Conservation (phyloP, 139 green algal species). For the Coccomyxa sp. region DNA sequence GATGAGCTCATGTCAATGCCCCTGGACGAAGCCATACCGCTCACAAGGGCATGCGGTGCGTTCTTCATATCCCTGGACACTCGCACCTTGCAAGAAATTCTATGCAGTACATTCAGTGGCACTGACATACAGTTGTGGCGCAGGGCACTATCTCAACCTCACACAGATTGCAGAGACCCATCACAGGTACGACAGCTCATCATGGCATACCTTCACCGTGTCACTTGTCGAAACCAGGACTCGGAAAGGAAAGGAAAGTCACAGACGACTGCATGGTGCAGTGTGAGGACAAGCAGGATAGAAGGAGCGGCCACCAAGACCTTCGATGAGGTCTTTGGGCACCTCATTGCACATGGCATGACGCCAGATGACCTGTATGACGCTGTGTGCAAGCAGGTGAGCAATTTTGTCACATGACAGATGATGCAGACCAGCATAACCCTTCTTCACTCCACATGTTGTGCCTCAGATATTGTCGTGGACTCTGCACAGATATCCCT, state of each 20-base stretch:
- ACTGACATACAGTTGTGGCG: too few relatives aligned
- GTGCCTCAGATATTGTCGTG: too few relatives aligned
- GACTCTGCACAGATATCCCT: too few relatives aligned
- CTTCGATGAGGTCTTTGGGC: conserved; percentile 62
- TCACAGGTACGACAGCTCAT: conserved; percentile 67
- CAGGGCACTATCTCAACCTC: conserved; percentile 38
- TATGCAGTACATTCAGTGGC: not conserved
- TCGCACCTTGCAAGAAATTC: too few relatives aligned
- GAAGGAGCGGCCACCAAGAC: conserved; percentile 47
- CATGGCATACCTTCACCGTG: too few relatives aligned
- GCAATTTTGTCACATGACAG: not conserved
- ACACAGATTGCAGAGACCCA: conserved; percentile 79
- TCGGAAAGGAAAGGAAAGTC: not conserved
- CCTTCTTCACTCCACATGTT: too few relatives aligned
- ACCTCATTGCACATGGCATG: conserved; percentile 61
- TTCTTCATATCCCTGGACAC: conserved; percentile 52
- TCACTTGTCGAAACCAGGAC: not conserved
- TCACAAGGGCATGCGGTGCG: conserved; percentile 76
- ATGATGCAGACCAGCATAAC: not conserved
- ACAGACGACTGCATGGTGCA: conserved; percentile 25
- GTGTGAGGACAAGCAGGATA: conserved; percentile 57
- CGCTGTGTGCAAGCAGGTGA: conserved; percentile 58
- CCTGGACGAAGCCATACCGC: conserved; percentile 76
- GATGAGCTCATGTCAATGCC: conserved; percentile 75
- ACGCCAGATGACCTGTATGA: conserved; percentile 64